Evolutionary conservation across 257 asterid genomes (phyloP), one percentile per base, ranked within the genome.

Genomic region (Echites panduratus): DNA sequence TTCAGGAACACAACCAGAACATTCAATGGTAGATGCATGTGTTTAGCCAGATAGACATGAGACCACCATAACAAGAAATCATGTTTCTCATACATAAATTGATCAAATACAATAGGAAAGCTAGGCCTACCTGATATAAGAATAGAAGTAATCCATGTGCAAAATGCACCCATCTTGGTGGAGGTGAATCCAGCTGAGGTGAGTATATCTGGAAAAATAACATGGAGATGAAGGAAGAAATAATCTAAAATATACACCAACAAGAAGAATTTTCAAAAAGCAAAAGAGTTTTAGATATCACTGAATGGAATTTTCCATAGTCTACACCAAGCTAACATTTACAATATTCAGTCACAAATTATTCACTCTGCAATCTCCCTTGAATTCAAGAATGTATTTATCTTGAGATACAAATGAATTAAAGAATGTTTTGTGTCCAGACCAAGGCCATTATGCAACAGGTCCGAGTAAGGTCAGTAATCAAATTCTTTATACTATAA

Each of bases 121-220:
- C 6, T 68, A 57, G 75, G 58, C 84, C 71, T 78, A 93, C 98
- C 86, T 93, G 97, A 83, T 93, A 93, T 68, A 93, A 86, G 81
- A 93, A 93, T 59, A 93, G 93, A 80, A 90, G 90, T 65, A 93
- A 71, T 75, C 98, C 98, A 73, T 93, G 98, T 4, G 91, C 98
- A 81, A 93, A 83, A 78, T 87, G 86, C 70, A 93, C 98, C 98
- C 98, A 93, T 84, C 97, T 89, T 53, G 97, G 98, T 38, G 97
- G 98, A 64, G 98, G 89, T 72, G 98, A 82, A 78, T 93, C 93
- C 89, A 93, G 65, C 32, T 79, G 91, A 70, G 98, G 98, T 64
- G 98, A 93, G 82, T 93, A 90, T 68, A 90, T 80, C 98, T 93
- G 95, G 73, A 68, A 45, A 65, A 49, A 71, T 53, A 53, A 70